Evolutionary conservation across 495 filamentous ascomycete genomes (phyloP), one percentile per base, ranked within the genome.

Genomic region (Neurospora terricola): DNA sequence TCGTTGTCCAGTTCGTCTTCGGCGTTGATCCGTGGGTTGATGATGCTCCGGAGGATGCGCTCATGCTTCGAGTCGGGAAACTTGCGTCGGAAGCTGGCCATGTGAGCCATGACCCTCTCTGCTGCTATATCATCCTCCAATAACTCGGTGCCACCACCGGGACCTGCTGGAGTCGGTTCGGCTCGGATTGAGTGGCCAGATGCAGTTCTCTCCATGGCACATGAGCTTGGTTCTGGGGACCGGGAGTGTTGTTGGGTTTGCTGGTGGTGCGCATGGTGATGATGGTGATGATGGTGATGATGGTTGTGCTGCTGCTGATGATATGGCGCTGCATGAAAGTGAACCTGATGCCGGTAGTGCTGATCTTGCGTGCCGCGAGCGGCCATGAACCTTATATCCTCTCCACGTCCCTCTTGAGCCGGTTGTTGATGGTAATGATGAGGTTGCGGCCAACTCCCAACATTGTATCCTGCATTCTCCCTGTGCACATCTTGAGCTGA

Each of bases 1-100:
- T 83, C 27, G 75, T 87, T 83, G 80, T 87, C 85, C n/a, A 86
- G 81, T 37, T 80, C 80, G 69, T 84, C 82, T 69, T 83, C 81
- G 42, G 75, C 80, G 54, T 73, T 74, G 23, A 76, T 78, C 39
- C 82, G 81, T 42, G 85, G 85, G 70, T 78, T 81, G 78, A 86
- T 86, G 76, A 86, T 82, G 76, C 80, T 83, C 71, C 82, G 78
- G 11, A 86, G 76, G 70, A 86, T 86, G 69, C 84, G 82, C 75
- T 85, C 84, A 72, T 86, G 83, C 72, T 83, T 84, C 69, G 85
- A 85, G 72, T 84, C 79, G 38, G 80, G 81, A 74, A 80, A 80
- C 69, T 81, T 78, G 40, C 83, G 81, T 40, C 81, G 80, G 70
- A 82, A 80, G 74, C 75, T 78, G 54, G 79, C 79, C 38, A 86